Evolutionary conservation across 148 eudicot genomes (phyloP).

Genomic region (Euryodendron excelsum): DNA sequence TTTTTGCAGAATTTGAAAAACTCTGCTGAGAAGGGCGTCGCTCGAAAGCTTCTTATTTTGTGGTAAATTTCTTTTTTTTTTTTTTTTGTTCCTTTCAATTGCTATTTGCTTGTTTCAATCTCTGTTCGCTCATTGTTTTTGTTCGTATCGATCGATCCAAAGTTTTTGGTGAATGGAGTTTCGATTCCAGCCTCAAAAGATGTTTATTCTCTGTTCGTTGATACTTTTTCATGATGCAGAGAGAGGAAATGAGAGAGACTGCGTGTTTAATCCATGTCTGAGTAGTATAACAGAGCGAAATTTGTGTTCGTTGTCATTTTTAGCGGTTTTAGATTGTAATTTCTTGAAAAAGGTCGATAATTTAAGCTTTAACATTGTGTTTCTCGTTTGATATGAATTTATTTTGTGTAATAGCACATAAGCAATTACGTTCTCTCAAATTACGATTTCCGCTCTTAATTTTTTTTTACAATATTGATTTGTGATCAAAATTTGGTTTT

Average conservation of each 20-base stretch:
- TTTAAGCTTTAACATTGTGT: too few relatives aligned
- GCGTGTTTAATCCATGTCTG: too few relatives aligned
- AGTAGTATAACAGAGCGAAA: neutral
- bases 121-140: neutral
- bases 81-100: neutral
- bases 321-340: neutral
- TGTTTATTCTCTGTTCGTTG: neutral
- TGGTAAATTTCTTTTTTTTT: neutral
- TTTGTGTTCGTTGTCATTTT: neutral
- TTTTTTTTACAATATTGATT: too few relatives aligned
- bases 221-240: neutral
- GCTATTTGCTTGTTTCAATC: neutral
- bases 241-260: neutral
- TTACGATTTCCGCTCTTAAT: too few relatives aligned
- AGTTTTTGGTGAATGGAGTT: neutral
- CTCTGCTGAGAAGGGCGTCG: too few relatives aligned
- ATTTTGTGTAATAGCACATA: too few relatives aligned
- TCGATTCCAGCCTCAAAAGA: neutral
- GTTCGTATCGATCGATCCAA: neutral
- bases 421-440: too few relatives aligned
- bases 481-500: neutral
- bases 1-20: neutral
- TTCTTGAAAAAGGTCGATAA: neutral
- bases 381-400: too few relatives aligned
- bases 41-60: constrained; percentile 8